These are phyloP conservation scores for Babesia bigemina DNA, from an alignment of 169 alveolate species.

Conservation along the genomic window DNA sequence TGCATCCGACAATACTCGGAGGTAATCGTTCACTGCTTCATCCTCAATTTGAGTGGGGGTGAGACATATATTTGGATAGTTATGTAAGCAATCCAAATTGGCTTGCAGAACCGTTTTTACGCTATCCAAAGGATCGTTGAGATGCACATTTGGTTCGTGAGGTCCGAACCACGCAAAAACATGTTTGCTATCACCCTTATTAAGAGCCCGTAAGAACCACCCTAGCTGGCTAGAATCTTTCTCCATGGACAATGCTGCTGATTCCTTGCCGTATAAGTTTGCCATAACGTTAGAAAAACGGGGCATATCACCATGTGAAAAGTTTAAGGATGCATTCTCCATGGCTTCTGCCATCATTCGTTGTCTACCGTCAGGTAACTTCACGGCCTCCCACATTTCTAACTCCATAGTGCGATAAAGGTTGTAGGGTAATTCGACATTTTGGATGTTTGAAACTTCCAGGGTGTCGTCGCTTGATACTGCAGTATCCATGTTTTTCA, in stretches of 20 bases:
- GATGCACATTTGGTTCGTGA: slow-evolving; percentile 5
- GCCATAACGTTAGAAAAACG: slow-evolving; percentile 16
- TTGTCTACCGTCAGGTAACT: neutral
- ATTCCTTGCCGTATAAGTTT: neutral
- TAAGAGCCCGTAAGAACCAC: neutral
- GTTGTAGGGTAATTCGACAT: neutral
- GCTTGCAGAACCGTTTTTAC: neutral
- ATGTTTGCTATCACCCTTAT: neutral
- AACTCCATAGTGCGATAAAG: neutral
- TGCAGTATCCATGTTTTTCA: neutral
- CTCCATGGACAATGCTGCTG: neutral
- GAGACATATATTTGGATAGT: neutral
- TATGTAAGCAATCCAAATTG: neutral
- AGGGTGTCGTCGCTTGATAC: neutral
- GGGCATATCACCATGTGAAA: slow-evolving; percentile 33
- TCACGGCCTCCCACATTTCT: slow-evolving; percentile 4
- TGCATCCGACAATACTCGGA: slow-evolving; percentile 33
- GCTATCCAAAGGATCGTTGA: neutral
- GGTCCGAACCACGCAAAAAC: slow-evolving; percentile 26
- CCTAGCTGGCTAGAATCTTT: slow-evolving; percentile 18
- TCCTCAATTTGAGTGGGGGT: slow-evolving; percentile 21
- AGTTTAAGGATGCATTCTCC: neutral
- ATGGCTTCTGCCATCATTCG: slow-evolving; percentile 1
- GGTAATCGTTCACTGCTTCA: slow-evolving; percentile 26
- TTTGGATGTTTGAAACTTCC: neutral